Evolutionary conservation across 257 asterid species (phyloP).

Genomic region (Solanum pinnatisectum): DNA sequence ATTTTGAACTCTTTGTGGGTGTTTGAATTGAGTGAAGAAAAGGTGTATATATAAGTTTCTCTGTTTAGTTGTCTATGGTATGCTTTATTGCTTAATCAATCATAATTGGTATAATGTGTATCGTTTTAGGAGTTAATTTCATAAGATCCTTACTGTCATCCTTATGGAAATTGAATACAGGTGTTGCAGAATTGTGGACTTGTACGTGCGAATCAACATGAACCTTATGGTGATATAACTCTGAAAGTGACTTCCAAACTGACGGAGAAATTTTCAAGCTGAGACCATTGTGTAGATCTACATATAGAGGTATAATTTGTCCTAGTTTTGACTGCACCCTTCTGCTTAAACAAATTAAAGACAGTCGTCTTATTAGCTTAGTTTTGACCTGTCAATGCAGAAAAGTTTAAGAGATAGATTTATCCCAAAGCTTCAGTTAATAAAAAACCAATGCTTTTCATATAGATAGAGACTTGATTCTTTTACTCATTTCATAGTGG

Average conservation of each 20-base stretch:
- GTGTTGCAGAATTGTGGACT: constrained; percentile 35
- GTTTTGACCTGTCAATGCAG: neutral
- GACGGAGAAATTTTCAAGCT: constrained; percentile 36
- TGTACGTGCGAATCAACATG: constrained; percentile 29
- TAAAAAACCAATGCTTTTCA: neutral
- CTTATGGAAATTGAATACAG: constrained; percentile 21
- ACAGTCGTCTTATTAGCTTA: neutral
- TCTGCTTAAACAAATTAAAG: neutral
- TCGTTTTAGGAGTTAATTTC: neutral
- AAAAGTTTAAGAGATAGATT: neutral
- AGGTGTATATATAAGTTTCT: neutral
- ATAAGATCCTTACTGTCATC: neutral
- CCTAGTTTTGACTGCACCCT: neutral
- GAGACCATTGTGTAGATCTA: neutral
- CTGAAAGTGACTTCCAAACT: constrained; percentile 53
- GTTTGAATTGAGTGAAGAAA: neutral
- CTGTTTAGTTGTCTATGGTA: neutral
- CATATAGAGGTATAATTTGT: neutral
- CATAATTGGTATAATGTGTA: neutral
- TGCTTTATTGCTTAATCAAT: neutral
- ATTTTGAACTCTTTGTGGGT: neutral
- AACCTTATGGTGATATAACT: constrained; percentile 39
- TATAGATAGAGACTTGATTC: neutral
- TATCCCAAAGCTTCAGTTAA: neutral
- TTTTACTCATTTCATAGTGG: neutral